Evolutionary conservation across 1,284 basidiomycete species (phyloP), one percentile per base, ranked within the genome.

Genomic region (Trichosporon coremiiforme): DNA sequence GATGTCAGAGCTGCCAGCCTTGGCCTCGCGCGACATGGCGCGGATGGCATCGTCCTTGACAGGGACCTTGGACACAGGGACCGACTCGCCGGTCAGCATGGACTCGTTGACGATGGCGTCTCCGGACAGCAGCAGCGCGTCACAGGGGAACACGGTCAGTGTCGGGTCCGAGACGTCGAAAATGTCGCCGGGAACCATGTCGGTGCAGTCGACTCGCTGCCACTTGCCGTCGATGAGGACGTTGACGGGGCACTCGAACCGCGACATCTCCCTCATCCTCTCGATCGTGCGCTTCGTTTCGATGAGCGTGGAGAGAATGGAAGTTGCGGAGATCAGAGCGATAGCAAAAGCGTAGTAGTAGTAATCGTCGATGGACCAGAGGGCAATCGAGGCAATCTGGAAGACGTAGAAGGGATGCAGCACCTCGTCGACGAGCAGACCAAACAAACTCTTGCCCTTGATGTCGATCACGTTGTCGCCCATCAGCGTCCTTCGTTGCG

Each of bases 271-370:
- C 41, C 93, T 89, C 95, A 99, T 98, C 38, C 96, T 87, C 68
- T 88, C 86, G 70, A 99, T 93, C 9, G 94, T 99, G 90, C 92
- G 91, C 77, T 91, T 93, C 0, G 96, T 99, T 79, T 99, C 97
- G 67, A 99, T 81, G 10, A 99, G 86, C 0, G 96, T 98, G 0
- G 92, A 92, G 4, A 88, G 81, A 74, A 99, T 92, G 77, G 93
- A 97, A 68, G 91, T 86, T 31, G 91, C 85, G 55, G 94, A 96
- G 77, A 99, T 99, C 66, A 96, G 85, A 45, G 91, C 94, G 75
- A 99, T 99, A 77, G 95, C 98, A 76, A 96, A 96, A 2, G 96
- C 97, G 81, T 99, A 99, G 80, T 97, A 98, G 81, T 92, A 96
- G 79, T 98, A 95, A 79, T 98, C 88, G 77, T 99, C 97, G 68